Evolutionary conservation across 768 basidiomycete species (phyloP), one percentile per base, ranked within the genome.

Genomic region (Trametes elegans): DNA sequence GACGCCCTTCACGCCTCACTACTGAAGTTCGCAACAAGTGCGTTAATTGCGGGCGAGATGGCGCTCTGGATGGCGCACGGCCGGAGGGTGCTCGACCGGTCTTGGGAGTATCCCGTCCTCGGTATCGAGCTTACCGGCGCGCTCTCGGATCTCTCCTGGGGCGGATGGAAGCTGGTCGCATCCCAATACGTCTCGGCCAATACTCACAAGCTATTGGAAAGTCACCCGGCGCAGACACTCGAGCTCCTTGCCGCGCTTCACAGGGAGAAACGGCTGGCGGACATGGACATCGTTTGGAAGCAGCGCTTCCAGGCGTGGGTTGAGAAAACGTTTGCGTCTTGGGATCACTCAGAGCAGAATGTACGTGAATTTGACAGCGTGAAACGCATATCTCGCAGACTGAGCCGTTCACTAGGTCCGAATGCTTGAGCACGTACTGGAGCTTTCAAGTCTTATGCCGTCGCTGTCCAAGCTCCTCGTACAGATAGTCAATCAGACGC

Each of bases 161-260:
- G 82, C 18, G 90, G 88, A 2, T 92, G 88, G 88, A 88, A 83
- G 65, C 72, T 82, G 28, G 67, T 90, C 9, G 87, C 79, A 13
- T 65, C 85, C 2, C 85, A 88, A 1, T 68, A 76, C 11, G 64
- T 90, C n/a, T 62, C 83, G 13, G 81, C 80, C 60, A 71, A 73
- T 27, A 80, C 79, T 2, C 69, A 74, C 3, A 74, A 73, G 42
- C 63, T 84, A 19, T 62, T 84, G 13, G 72, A 80, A 24, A 55
- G 61, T 6, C 73, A 81, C n/a, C 74, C 79, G 4, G 63, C 63
- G 34, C 58, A 64, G 38, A 69, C 80, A 0, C 55, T 86, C 10
- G 74, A 73, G 18, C 72, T 88, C 52, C 69, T 87, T 14, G 79
- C 81, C 0, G 69, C 69, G 5, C 70, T 89, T 31, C 71, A 70